phyloP scores from a whole-genome alignment of 2,329 filamentous ascomycete genomes.

The Emydomyces testavorans region DNA sequence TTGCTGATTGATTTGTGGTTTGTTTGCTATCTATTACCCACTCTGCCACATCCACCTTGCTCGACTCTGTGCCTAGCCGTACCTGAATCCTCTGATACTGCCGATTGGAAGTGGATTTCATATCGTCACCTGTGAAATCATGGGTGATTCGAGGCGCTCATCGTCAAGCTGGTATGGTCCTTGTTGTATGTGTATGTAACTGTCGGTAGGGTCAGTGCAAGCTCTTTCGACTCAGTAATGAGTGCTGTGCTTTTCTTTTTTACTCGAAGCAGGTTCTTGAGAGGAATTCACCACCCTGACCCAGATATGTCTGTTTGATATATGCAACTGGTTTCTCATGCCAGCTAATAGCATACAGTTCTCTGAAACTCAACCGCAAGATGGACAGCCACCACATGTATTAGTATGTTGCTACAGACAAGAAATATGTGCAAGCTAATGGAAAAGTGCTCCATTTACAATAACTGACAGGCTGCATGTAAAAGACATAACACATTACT shows the following conservation, averaged over 20 bases:
- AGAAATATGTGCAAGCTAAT: too few species aligned
- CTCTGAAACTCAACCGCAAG: too few species aligned
- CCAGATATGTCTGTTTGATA: too few species aligned
- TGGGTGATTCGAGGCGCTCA: background rate
- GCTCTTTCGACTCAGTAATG: conserved; percentile 2
- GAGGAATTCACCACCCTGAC: background rate
- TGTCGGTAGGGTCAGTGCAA: conserved; percentile 9
- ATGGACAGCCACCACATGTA: too few species aligned
- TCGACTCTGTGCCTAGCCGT: background rate
- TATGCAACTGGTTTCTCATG: too few species aligned
- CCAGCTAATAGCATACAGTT: too few species aligned
- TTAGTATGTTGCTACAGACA: too few species aligned
- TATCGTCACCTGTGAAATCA: background rate
- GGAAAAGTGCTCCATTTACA: too few species aligned
- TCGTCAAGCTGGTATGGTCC: background rate
- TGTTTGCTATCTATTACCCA: background rate
- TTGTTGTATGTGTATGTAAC: conserved; percentile 12
- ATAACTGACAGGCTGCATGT: too few species aligned
- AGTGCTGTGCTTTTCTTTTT: background rate
- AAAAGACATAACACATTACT: background rate
- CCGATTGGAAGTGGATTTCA: background rate
- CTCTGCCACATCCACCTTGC: background rate
- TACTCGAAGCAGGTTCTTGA: background rate
- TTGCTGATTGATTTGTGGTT: conserved; percentile 2
- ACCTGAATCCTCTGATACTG: background rate